Conservation (phyloP, 176 grass and related monocot species). For the Poa pratensis region DNA sequence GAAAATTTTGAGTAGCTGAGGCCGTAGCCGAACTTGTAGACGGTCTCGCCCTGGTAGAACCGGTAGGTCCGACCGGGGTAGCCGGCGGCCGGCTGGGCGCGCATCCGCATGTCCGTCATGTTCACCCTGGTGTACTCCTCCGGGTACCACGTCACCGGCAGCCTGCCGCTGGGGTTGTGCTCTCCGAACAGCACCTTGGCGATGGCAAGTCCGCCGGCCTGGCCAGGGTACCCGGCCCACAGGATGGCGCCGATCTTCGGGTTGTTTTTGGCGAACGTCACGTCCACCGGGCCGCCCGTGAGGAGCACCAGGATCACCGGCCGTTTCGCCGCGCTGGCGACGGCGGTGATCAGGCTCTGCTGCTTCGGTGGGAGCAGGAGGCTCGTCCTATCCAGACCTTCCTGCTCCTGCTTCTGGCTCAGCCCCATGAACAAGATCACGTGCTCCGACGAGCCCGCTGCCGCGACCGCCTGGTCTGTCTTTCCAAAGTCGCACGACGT, state of each 20-base stretch:
- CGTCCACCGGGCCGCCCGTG: slow-evolving; percentile 72
- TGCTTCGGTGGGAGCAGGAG: slow-evolving; percentile 68
- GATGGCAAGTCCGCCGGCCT: slow-evolving; percentile 69
- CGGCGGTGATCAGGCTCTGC: slow-evolving; percentile 57
- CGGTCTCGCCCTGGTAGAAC: slow-evolving; percentile 59
- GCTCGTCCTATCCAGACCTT: slow-evolving; percentile 62
- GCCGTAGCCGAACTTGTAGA: slow-evolving; percentile 77
- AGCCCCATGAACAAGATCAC: slow-evolving; percentile 73
- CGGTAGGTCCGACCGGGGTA: slow-evolving; percentile 86
- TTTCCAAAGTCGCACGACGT: neutral
- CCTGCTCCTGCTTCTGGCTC: slow-evolving; percentile 64
- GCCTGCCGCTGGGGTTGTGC: slow-evolving; percentile 69
- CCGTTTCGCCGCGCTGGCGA: slow-evolving; percentile 49
- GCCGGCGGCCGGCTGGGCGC: slow-evolving; percentile 50
- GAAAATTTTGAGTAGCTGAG: slow-evolving; percentile 83
- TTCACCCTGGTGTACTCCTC: slow-evolving; percentile 58
- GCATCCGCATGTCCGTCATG: slow-evolving; percentile 90
- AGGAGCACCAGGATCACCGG: slow-evolving; percentile 77
- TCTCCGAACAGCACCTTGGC: slow-evolving; percentile 73
- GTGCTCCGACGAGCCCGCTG: slow-evolving; percentile 46
- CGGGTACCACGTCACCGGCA: slow-evolving; percentile 90
- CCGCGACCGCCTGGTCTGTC: slow-evolving; percentile 13
- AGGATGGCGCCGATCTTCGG: slow-evolving; percentile 66
- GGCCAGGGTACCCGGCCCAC: slow-evolving; percentile 85
- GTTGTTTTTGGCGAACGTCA: slow-evolving; percentile 66